Evolutionary conservation across 2,329 filamentous ascomycete species (phyloP).

Genomic region (Penicillium crustosum): DNA sequence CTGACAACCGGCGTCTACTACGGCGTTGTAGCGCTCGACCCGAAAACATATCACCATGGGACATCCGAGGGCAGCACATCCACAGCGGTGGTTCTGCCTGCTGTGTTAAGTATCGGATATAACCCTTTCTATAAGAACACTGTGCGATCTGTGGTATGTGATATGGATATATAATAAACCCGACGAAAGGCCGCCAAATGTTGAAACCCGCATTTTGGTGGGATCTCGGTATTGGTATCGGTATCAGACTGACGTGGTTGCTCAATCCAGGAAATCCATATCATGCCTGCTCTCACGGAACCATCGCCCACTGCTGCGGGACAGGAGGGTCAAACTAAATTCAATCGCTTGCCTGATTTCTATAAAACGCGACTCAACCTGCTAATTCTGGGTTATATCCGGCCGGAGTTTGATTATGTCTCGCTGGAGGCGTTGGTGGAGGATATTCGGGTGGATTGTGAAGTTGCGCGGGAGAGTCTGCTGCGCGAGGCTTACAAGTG

Average conservation of each 20-base stretch:
- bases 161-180: constrained; percentile 19
- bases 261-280: constrained; percentile 69
- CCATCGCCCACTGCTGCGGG: constrained; percentile 35
- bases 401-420: constrained; percentile 85
- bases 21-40: constrained; percentile 77
- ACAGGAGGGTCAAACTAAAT: constrained; percentile 31
- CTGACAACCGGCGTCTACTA: constrained; percentile 86
- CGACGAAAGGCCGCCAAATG: background rate
- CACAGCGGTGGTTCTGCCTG: constrained; percentile 62
- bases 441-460: constrained; percentile 87
- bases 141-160: constrained; percentile 67
- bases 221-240: background rate
- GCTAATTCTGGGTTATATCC: constrained; percentile 80
- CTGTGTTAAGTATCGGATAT: constrained; percentile 93
- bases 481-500: constrained; percentile 60
- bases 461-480: constrained; percentile 74
- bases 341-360: constrained; percentile 65
- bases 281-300: constrained; percentile 69
- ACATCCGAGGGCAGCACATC: constrained; percentile 15
- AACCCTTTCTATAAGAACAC: constrained; percentile 97
- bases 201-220: background rate
- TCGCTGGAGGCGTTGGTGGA: constrained; percentile 77
- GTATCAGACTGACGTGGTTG: background rate
- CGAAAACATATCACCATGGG: constrained; percentile 32
- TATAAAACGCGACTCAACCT: constrained; percentile 79